These are phyloP conservation scores for Conticribra weissflogii DNA, from an alignment of 108 stramenopile genomes.

Conservation along the genomic window DNA sequence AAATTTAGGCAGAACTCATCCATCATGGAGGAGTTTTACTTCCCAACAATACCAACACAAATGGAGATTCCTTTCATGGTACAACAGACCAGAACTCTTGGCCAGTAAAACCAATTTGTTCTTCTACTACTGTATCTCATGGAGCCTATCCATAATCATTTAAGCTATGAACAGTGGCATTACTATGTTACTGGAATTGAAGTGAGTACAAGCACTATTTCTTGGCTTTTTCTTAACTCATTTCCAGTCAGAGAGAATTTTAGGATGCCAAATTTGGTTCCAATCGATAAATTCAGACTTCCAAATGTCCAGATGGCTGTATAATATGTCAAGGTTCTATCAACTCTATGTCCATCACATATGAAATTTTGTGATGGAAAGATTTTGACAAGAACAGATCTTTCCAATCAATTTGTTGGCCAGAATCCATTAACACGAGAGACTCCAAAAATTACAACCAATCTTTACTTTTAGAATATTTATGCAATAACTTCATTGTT, in stretches of 20 bases:
- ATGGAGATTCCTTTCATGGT: background rate
- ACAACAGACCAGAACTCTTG: background rate
- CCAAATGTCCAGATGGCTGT: background rate
- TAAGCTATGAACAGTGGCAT: background rate
- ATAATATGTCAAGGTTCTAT: background rate
- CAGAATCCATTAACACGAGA: background rate
- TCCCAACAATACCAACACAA: background rate
- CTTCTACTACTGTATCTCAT: background rate
- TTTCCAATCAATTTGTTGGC: background rate
- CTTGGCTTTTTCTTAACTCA: background rate
- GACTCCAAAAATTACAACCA: background rate
- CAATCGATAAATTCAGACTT: background rate
- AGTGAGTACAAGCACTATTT: background rate
- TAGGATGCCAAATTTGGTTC: background rate
- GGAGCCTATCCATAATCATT: background rate
- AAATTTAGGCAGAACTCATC: background rate
- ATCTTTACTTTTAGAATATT: background rate
- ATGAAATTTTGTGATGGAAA: background rate
- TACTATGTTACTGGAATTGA: background rate
- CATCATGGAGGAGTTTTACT: background rate
- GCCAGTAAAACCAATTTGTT: background rate
- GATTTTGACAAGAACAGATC: background rate
- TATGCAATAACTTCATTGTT: background rate
- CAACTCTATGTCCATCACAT: background rate
- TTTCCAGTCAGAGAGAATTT: background rate